Evolutionary conservation across 352 stramenopile genomes (phyloP), one percentile per base, ranked within the genome.

Genomic region (Globisporangium spiculum): DNA sequence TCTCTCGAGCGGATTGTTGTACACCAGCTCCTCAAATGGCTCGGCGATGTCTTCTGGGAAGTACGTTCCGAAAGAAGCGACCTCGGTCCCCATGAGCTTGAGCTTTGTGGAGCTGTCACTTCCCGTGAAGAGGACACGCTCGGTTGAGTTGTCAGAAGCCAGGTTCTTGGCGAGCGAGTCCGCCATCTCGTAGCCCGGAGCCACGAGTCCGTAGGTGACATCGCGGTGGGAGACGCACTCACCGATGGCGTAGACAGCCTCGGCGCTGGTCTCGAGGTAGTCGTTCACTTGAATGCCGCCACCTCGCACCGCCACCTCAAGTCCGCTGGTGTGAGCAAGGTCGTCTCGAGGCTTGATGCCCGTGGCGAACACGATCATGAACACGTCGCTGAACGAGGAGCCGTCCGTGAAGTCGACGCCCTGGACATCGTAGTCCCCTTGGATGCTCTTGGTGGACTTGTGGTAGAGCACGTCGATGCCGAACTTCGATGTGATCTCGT

Each of bases 1-100:
- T 18, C 86, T 83, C 63, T 84, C 77, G 9, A 97, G 75, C 20
- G 90, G 88, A 74, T 98, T 95, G 67, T 98, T 96, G 82, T 94
- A 98, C 60, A 94, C 89, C 54, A 90, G 69, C 38, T 75, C 84
- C 84, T 76, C 62, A 72, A 75, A 81, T 27, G 87, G 83, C 46
- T 95, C 89, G 58, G 91, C 75, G 32, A 81, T 74, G 22, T 95
- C 87, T 65, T 97, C 87, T 0, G 88, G 79, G 54, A 79, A 81
- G 41, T 90, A 92, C 71, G 93, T 84, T 16, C 93, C 93, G 73
- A 98, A 98, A 0, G 86, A 96, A 2, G 89, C 93, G 46, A 98
- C 93, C 69, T 98, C 93, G 70, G 95, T 97, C 0, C 93, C 93
- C 77, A 98, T 92, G 54, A 98, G 83, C 75, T 98, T 98, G 55